Evolutionary conservation across 2,329 filamentous ascomycete species (phyloP).

Genomic region (Colletotrichum aenigma): DNA sequence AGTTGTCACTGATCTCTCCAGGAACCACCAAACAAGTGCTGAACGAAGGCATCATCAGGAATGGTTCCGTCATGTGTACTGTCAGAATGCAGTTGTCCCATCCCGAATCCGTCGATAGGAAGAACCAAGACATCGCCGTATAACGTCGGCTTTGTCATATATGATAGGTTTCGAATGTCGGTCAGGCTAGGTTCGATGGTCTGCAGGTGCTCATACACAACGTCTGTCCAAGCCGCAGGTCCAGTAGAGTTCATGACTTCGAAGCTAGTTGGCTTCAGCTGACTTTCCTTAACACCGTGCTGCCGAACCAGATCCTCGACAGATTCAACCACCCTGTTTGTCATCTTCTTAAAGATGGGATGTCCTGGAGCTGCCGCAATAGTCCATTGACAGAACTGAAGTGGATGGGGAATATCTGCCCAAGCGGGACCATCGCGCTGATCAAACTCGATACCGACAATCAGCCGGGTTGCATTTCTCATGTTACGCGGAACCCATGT

Average conservation of each 20-base stretch:
- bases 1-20: background rate
- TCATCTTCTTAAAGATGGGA: constrained; percentile 31
- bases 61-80: constrained; percentile 30
- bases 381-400: constrained; percentile 27
- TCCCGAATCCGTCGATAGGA: constrained; percentile 30
- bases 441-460: constrained; percentile 33
- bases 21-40: constrained; percentile 25
- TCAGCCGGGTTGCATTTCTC: constrained; percentile 9
- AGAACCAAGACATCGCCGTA: constrained; percentile 26
- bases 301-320: constrained; percentile 21
- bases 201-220: constrained; percentile 31
- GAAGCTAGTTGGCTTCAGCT: constrained; percentile 25
- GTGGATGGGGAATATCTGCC: constrained; percentile 20
- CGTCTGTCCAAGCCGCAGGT: constrained; percentile 34
- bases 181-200: constrained; percentile 22
- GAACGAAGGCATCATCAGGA: constrained; percentile 27
- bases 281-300: background rate
- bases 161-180: background rate
- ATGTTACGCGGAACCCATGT: constrained; percentile 34
- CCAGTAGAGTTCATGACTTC: constrained; percentile 36
- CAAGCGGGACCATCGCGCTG: constrained; percentile 26
- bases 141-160: constrained; percentile 17
- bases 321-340: constrained; percentile 23
- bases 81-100: constrained; percentile 29
- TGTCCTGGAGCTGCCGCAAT: constrained; percentile 27